Evolutionary conservation across 2,329 filamentous ascomycete genomes (phyloP), one percentile per base, ranked within the genome.

Genomic region (Dactylellina haptotyla): DNA sequence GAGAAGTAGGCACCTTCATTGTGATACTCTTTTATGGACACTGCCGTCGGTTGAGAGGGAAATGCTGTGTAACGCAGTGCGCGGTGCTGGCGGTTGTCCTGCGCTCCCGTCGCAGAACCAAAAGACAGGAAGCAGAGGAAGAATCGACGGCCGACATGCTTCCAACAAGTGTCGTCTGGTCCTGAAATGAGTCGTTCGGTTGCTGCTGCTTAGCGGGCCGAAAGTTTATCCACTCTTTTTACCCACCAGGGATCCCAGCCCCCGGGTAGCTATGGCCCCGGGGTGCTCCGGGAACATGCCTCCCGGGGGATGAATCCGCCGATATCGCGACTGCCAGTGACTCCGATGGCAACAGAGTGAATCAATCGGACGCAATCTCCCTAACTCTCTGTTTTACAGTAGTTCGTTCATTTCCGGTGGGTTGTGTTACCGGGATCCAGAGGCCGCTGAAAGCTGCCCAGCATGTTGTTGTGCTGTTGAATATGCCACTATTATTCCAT

Each of bases 161-260:
- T 43, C 16, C 23, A 58, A 43, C 14, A 61, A 61, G 28, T 53
- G 43, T 41, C 23, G 58, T 53, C 25, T 51, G 57, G 9, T 48
- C 9, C 4, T 1, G 23, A 34, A 48, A 59, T 39, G 57, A 39
- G 57, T 62, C 43, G 46, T 28, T 62, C 45, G 28, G 30, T 23
- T 34, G 14, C 28, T 30, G 34, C 48, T 32, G 54, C 48, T 45
- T 25, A 56, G 50, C 63, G 53, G 53, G 28, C 53, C 63, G 63
- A 67, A 67, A 67, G 63, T 67, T 67, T 67, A 67, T 50, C 63
- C 63, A 58, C 16, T 9, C 8, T 30, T n/a, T 67, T 67, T 67
- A 67, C 34, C 53, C 45, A 28, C 23, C 63, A 67, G 63, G 63
- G 63, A 34, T 59, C 28, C 16, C 45, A 25, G 18, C 25, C n/a